A percentile compares a stretch with the other conserved stretches of the same genome.
Evolutionary conservation across 169 alveolate species (phyloP).

Genomic region (Plasmodium inui): DNA sequence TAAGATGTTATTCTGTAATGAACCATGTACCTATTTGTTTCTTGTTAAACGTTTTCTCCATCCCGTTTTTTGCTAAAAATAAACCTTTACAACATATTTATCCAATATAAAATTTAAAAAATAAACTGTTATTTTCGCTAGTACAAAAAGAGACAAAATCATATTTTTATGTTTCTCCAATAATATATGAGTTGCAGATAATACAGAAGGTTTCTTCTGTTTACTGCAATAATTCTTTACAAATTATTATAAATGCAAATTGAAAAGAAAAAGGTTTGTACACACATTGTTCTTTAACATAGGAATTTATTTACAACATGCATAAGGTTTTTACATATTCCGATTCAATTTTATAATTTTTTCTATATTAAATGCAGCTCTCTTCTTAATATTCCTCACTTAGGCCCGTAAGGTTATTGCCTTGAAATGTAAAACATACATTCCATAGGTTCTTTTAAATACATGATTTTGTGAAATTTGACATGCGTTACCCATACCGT

Average conservation of each 20-base stretch:
- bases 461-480: not conserved
- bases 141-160: not conserved
- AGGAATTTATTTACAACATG: not conserved
- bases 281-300: not conserved
- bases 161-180: not conserved
- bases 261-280: not conserved
- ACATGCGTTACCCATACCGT: not conserved
- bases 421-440: not conserved
- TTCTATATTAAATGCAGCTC: not conserved
- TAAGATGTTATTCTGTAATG: constrained; percentile 17
- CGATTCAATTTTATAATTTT: not conserved
- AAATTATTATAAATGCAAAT: not conserved
- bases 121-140: not conserved
- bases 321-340: not conserved
- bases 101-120: constrained; percentile 1
- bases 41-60: not conserved
- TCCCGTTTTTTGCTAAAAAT: not conserved
- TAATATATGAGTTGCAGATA: not conserved
- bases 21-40: constrained; percentile 1
- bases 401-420: not conserved
- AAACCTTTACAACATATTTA: not conserved
- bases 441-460: not conserved
- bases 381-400: not conserved
- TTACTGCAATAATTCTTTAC: not conserved
- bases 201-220: not conserved